Evolutionary conservation across 768 basidiomycete genomes (phyloP).

Genomic region (Butyriboletus loyo): DNA sequence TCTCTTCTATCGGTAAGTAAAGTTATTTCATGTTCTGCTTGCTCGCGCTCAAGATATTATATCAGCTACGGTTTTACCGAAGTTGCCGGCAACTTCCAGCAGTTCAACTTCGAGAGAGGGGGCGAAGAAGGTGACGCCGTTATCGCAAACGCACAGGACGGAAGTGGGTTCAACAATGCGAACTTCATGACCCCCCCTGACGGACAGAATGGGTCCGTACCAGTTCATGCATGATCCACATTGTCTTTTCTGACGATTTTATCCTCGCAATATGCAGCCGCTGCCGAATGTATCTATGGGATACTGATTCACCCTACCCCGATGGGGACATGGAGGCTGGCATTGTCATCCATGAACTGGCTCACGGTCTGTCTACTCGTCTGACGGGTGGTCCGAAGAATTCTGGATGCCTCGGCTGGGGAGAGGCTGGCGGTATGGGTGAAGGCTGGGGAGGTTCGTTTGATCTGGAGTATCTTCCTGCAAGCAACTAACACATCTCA

Average conservation of each 20-base stretch:
- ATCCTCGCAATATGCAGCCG: conserved; percentile 33
- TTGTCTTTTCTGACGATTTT: not conserved
- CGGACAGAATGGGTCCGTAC: conserved; percentile 66
- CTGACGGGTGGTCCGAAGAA: conserved; percentile 92
- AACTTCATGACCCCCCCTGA: conserved; percentile 89
- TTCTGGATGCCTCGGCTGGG: conserved; percentile 93
- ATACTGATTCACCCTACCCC: conserved; percentile 82
- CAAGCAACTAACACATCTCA: conserved; percentile 10
- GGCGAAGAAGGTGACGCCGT: conserved; percentile 87
- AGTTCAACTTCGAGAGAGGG: conserved; percentile 92
- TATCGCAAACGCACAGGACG: conserved; percentile 94
- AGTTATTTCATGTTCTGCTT: not conserved
- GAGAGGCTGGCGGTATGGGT: conserved; percentile 96
- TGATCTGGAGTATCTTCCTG: not conserved
- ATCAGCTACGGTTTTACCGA: conserved; percentile 89
- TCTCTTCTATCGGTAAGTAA: conserved; percentile 63
- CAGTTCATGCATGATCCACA: not conserved
- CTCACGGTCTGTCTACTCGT: conserved; percentile 90
- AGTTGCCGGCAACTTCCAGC: conserved; percentile 93
- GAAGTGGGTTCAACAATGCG: conserved; percentile 88
- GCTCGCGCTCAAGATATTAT: conserved; percentile 9
- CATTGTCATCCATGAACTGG: conserved; percentile 89
- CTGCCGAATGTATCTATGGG: conserved; percentile 98
- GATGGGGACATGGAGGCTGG: conserved; percentile 97
- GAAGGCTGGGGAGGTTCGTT: conserved; percentile 86